Base-by-base conservation (phyloP, 2,329 filamentous ascomycete genomes). In the Aspergillus pseudotamarii region DNA sequence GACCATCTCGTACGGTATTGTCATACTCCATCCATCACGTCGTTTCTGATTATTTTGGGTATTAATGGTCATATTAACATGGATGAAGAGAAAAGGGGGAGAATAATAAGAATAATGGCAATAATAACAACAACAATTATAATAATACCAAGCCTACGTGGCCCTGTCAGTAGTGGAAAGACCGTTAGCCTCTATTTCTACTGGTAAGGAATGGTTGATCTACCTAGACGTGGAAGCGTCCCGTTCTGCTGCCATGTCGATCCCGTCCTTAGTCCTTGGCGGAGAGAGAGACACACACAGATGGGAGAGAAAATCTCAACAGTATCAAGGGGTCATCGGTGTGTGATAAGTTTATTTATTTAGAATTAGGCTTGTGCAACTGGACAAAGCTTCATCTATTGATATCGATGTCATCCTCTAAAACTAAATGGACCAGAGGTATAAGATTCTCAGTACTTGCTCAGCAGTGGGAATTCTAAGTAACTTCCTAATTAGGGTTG, bases 291-390 rank as follows among this genome's bases (percentile, higher is more conserved):
- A 16, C 1, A 30, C 1, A 30, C 28, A 16, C 50, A 21, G 28
- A 34, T 54, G 23, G 19, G 4, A 36, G 30, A 54, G 30, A 38
- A 26, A 23, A 26, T 23, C 5, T 11, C 12, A 14, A 38, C 28
- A 6, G 14, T 21, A 26, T 55, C 51, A 55, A 55, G 21, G 32
- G 51, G 32, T 38, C 32, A 23, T 26, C 32, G 14, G 34, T 38
- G 36, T 23, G n/a, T 28, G 51, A 54, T 26, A 26, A 38, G 51
- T 55, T 55, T 55, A 55, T 55, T 41, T 55, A 55, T 38, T 55
- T 55, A 23, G 8, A 55, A 55, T 55, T 62, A 58, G 60, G 38
- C 41, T 61, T 61, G 63, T 67, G 51, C 57, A 36, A 62, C 61
- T 43, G 21, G 55, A 48, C 51, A 62, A 64, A 61, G 58, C 59